These are phyloP conservation scores for Pleomassaria siparia DNA, from an alignment of 2,329 filamentous ascomycete species.

Conservation along the genomic window DNA sequence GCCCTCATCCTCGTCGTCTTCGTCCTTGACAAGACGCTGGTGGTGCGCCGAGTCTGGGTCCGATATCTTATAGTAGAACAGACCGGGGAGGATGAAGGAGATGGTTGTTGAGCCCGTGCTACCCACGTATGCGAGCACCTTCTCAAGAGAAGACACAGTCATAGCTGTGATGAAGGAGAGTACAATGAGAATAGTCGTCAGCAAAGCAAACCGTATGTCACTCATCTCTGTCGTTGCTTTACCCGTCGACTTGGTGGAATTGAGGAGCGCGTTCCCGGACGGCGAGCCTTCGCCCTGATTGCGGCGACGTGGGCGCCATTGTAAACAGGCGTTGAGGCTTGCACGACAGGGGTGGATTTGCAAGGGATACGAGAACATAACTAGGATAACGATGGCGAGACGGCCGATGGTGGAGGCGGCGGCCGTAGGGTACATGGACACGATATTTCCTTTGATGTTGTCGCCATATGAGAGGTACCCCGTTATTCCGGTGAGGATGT, in stretches of 20 bases:
- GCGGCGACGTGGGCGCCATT: slow-evolving; percentile 70
- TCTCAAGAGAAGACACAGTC: slow-evolving; percentile 85
- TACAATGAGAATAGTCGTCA: slow-evolving; percentile 84
- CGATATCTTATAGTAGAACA: slow-evolving; percentile 99
- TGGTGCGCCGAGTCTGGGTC: slow-evolving; percentile 84
- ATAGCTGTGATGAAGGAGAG: slow-evolving; percentile 86
- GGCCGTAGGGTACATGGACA: slow-evolving; percentile 69
- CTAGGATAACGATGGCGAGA: slow-evolving; percentile 90
- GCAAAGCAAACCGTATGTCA: slow-evolving; percentile 82
- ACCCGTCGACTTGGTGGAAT: slow-evolving; percentile 27
- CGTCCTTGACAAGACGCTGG: slow-evolving; percentile 84
- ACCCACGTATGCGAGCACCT: slow-evolving; percentile 92
- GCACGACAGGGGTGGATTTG: slow-evolving; percentile 96
- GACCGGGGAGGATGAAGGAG: slow-evolving; percentile 90
- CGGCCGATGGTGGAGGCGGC: slow-evolving; percentile 88
- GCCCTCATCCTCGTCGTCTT: slow-evolving; percentile 76
- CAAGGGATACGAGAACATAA: slow-evolving; percentile 94
- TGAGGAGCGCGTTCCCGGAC: slow-evolving; percentile 49
- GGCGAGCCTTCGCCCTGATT: slow-evolving; percentile 44
- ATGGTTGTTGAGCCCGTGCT: slow-evolving; percentile 94
- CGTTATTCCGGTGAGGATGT: slow-evolving; percentile 89
- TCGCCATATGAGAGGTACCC: slow-evolving; percentile 96
- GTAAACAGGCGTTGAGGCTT: slow-evolving; percentile 90
- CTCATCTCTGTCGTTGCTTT: slow-evolving; percentile 62
- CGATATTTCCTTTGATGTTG: slow-evolving; percentile 86